These are phyloP conservation scores for Cantharellus anzutake DNA, from an alignment of 768 basidiomycete species.

Conservation along the genomic window DNA sequence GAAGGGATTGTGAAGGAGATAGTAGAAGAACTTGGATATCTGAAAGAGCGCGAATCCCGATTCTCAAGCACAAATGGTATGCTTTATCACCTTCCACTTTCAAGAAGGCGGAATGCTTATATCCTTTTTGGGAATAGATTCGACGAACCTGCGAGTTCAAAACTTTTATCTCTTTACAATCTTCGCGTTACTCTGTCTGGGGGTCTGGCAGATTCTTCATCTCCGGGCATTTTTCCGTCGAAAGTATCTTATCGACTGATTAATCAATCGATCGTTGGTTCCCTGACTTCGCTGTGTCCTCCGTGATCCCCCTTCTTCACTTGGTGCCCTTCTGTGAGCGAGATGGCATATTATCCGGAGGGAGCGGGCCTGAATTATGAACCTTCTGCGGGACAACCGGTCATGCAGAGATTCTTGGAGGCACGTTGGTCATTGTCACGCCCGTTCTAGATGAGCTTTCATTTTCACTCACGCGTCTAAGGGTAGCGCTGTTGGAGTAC, in stretches of 20 bases:
- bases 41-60: constrained; percentile 73
- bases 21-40: constrained; percentile 79
- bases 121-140: constrained; percentile 32
- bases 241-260: constrained; percentile 76
- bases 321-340: no score
- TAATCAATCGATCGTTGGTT: no score
- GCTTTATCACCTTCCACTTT: constrained; percentile 15
- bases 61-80: constrained; percentile 80
- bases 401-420: no score
- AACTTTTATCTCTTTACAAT: constrained; percentile 86
- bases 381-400: no score
- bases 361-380: no score
- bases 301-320: no score
- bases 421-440: no score
- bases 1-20: constrained; percentile 92
- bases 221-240: constrained; percentile 89
- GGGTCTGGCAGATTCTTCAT: constrained; percentile 91
- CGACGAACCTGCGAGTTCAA: constrained; percentile 80
- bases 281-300: no score
- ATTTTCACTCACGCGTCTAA: no score
- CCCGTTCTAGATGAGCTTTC: no score
- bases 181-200: constrained; percentile 53
- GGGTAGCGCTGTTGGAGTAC: no score
- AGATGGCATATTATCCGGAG: no score
- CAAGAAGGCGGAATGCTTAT: not conserved